Evolutionary conservation across 208 protist species (phyloP), one percentile per base, ranked within the genome.

Genomic region (Leishmania mexicana): DNA sequence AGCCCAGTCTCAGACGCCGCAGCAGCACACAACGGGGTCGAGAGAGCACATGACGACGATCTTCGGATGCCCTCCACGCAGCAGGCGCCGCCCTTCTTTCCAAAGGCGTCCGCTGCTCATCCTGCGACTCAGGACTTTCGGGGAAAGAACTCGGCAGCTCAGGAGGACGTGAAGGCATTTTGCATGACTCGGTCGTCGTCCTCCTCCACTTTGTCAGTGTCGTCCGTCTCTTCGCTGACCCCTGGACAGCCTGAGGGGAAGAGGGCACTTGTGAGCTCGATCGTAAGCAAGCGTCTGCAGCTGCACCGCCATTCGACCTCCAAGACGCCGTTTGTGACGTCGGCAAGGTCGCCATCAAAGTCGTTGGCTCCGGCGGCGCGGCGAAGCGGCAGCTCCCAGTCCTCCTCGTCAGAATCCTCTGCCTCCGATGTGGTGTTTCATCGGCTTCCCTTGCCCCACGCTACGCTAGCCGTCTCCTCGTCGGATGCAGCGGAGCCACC

Each of bases 11-110:
- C 70, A 51, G 70, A 21, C 1, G n/a, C 8, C 45, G 8, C 21
- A 31, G 21, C 28, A 28, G 21, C 45, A 38, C 45, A 28, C 28
- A 2, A 28, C 24, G 13, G 70, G 49, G 28, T 10, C 11, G 31
- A 74, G 19, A 53, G 24, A 54, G 28, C 19, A 21, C 42, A 67
- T 28, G 75, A 76, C 45, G 57, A 72, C n/a, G 24, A 31, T 53
- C 31, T 11, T 13, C 2, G 57, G 5, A 17, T 78, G 21, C 65
- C 65, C 5, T 6, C 35, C 13, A 74, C 78, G 40, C 83, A 86
- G 74, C 35, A 42, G 28, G 74, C 73, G 4, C 83, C 83, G 17
- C 78, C 83, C 10, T 86, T 86, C 47, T 82, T 86, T 47, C 67
- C 62, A 7, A 54, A 78, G 62, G 35, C 47, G n/a, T 49, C 31